Conservation (phyloP, 73 alveolate species). For the Symbiodinium natans region DNA sequence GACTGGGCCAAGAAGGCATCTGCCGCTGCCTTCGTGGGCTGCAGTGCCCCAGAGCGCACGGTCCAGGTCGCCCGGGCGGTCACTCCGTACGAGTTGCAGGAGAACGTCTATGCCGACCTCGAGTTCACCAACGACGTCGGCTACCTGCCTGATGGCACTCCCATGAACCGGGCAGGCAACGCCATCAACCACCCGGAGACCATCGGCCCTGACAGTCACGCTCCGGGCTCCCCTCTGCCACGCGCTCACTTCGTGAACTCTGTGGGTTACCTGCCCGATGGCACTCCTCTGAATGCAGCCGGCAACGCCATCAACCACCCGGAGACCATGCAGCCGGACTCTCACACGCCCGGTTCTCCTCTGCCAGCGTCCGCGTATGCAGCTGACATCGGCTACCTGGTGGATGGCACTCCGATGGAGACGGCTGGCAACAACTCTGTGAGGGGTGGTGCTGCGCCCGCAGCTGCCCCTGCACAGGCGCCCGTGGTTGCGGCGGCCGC, state of each 20-base stretch:
- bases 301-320: conserved; percentile 29
- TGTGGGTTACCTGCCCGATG: conserved; percentile 20
- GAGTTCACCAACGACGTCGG: conserved; percentile 3
- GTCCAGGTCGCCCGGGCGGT: background rate
- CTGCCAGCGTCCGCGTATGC: background rate
- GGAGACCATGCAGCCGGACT: background rate
- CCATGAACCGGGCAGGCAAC: background rate
- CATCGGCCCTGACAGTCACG: background rate
- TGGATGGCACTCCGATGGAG: background rate
- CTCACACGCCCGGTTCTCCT: background rate
- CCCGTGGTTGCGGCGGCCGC: background rate
- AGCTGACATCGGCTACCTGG: background rate
- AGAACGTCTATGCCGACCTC: background rate
- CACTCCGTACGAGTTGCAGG: background rate
- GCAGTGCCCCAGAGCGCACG: background rate
- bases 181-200: background rate
- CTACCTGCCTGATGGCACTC: background rate
- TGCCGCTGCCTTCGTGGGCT: conserved; percentile 19
- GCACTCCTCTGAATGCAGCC: background rate
- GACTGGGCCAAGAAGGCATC: conserved; percentile 5
- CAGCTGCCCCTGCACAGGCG: background rate
- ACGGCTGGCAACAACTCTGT: background rate
- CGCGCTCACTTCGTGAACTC: background rate
- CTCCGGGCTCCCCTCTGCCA: conserved; percentile 11
- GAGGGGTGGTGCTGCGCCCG: background rate